Base-by-base conservation (phyloP, 371 early-diverging fungal species). In the Rhizomucor miehei region DNA sequence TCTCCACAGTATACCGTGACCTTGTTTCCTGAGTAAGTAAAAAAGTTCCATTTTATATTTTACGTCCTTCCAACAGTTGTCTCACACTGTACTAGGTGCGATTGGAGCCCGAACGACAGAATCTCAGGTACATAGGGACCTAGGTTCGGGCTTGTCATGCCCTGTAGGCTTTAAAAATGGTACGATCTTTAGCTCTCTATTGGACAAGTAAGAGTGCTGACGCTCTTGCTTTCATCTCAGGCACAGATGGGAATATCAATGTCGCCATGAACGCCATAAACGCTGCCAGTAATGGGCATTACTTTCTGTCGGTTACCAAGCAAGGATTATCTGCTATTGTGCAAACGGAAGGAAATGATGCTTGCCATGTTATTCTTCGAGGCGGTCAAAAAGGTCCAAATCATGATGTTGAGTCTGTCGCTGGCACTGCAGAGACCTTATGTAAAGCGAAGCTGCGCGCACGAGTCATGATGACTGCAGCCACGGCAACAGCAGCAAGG, bases 101-200 rank as follows among this genome's bases (percentile, higher is more conserved):
- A 90, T 91, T 65, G 92, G 93, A 48, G 92, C 96, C 14, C 77
- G 96, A 38, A 95, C 96, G 3, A 95, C 96, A 45, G 96, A 95
- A 69, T 90, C 90, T 35, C 96, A 95, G 62, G 76, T 94, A 40
- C 90, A 91, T 57, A 77, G 89, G 57, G 95, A 94, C 66, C 80
- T 95, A 47, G 90, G 93, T 20, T 90, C 91, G 53, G 96, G 96
- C 44, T 83, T 92, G 38, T 93, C 93, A 25, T 92, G 92, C 74
- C 94, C 95, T 36, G 87, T 93, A 48, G 96, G 96, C 3, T 94
- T 94, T 88, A 96, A 96, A 77, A 92, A 91, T 63, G 90, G n/a
- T n/a, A n/a, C n/a, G n/a, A n/a, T n/a, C n/a, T n/a, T n/a, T n/a
- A n/a, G n/a, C n/a, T n/a, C n/a, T n/a, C n/a, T n/a, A n/a, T n/a